Conservation (phyloP, 805 yeast genomes). For the Candida endomychidarum region DNA sequence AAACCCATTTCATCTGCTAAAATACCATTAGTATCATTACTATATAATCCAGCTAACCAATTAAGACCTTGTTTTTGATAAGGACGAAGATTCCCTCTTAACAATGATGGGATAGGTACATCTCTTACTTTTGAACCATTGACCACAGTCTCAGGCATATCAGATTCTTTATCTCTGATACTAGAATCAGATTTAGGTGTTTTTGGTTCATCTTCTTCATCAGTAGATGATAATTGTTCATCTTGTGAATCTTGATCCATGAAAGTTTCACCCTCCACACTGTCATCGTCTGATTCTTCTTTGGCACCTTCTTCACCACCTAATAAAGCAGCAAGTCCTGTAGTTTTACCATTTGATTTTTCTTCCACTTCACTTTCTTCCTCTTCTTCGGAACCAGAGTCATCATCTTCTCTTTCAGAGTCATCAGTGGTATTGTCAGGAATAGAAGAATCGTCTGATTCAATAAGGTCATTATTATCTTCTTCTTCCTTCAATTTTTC, state of each 20-base stretch:
- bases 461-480: conserved; percentile 1
- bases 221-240: conserved; percentile 23
- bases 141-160: conserved; percentile 28
- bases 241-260: conserved; percentile 16
- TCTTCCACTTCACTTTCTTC: conserved; percentile 14
- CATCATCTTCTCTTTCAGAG: conserved; percentile 6
- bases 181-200: conserved; percentile 27
- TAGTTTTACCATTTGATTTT: conserved; percentile 13
- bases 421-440: conserved; percentile 18
- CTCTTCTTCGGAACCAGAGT: no score
- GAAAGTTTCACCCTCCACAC: conserved; percentile 14
- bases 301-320: conserved; percentile 10
- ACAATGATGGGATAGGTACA: conserved; percentile 73
- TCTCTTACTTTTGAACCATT: conserved; percentile 50
- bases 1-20: conserved; percentile 99
- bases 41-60: conserved; percentile 93
- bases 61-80: conserved; percentile 96
- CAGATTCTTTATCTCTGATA: conserved; percentile 8
- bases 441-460: conserved; percentile 15
- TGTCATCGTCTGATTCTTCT: conserved; percentile 22
- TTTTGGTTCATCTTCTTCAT: conserved; percentile 32
- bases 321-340: conserved; percentile 20
- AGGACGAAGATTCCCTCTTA: conserved; percentile 81
- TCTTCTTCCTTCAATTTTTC: conserved; percentile 16
- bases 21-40: conserved; percentile 91